Evolutionary conservation across 1,284 basidiomycete genomes (phyloP).

Genomic region (Fomitopsis palustris): DNA sequence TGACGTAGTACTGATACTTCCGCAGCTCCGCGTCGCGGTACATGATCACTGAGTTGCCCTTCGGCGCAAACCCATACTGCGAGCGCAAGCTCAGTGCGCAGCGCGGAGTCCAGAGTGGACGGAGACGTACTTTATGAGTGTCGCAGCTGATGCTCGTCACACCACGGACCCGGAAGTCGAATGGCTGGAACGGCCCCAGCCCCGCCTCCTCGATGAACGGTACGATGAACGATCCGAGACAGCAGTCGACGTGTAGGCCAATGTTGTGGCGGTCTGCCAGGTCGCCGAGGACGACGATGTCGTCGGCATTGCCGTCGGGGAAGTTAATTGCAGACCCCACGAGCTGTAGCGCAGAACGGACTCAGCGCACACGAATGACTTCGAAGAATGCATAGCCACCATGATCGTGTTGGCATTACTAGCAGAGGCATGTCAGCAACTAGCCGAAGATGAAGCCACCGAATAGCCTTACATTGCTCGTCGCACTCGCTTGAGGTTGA

Average conservation of each 20-base stretch:
- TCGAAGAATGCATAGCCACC: constrained; percentile 34
- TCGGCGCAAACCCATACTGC: constrained; percentile 83
- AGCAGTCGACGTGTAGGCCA: constrained; percentile 93
- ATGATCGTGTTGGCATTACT: constrained; percentile 84
- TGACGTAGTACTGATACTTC: constrained; percentile 82
- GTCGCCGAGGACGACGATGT: constrained; percentile 77
- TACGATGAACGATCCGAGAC: constrained; percentile 89
- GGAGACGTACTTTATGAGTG: constrained; percentile 72
- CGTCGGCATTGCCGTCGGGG: constrained; percentile 88
- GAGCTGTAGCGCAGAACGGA: constrained; percentile 45
- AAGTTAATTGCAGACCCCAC: constrained; percentile 92
- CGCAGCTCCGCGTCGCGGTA: constrained; percentile 76
- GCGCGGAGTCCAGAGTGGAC: not conserved
- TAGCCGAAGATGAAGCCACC: not conserved
- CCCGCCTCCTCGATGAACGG: constrained; percentile 76
- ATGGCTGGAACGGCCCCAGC: constrained; percentile 38
- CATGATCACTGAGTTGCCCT: constrained; percentile 95
- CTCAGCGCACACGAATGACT: not conserved
- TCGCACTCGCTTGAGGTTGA: constrained; percentile 72
- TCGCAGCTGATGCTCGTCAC: constrained; percentile 92
- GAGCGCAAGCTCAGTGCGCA: not conserved
- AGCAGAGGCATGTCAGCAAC: constrained; percentile 4
- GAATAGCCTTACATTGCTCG: constrained; percentile 74
- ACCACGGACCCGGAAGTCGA: constrained; percentile 88
- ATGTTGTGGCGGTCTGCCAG: constrained; percentile 78